Evolutionary conservation across 106 monocot species (phyloP).

Genomic region (Iris macrosiphon): DNA sequence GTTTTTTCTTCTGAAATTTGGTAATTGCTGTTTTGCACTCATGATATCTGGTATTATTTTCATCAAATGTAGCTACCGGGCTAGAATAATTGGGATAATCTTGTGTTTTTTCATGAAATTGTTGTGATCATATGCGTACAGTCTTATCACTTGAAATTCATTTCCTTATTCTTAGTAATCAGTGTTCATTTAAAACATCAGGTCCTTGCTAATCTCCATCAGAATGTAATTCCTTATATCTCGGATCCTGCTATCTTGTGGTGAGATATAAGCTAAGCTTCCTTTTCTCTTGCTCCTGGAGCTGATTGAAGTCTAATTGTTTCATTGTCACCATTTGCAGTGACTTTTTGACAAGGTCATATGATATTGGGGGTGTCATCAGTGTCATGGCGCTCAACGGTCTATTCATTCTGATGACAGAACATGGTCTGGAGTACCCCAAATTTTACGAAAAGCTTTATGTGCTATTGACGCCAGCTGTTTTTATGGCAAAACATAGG

Average conservation of each 20-base stretch:
- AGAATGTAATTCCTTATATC: constrained; percentile 78
- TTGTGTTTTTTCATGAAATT: no score
- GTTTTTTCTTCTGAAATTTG: no score
- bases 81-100: no score
- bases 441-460: constrained; percentile 92
- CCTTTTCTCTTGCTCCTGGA: no score
- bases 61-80: no score
- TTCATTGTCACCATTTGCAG: constrained; percentile 33
- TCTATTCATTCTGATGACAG: constrained; percentile 87
- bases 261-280: constrained; percentile 28
- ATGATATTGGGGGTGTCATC: constrained; percentile 93
- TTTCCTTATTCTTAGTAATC: background rate
- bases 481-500: constrained; percentile 90
- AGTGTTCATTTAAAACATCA: constrained; percentile 19
- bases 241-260: constrained; percentile 79
- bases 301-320: no score
- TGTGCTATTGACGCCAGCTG: constrained; percentile 69
- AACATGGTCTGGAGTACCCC: constrained; percentile 87
- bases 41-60: no score
- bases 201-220: constrained; percentile 79
- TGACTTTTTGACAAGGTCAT: constrained; percentile 94
- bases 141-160: no score
- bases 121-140: no score
- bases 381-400: constrained; percentile 95
- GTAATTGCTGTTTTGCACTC: no score